Evolutionary conservation across 225 moss, liverwort and hornwort genomes (phyloP).

Genomic region (Neckera pumila): DNA sequence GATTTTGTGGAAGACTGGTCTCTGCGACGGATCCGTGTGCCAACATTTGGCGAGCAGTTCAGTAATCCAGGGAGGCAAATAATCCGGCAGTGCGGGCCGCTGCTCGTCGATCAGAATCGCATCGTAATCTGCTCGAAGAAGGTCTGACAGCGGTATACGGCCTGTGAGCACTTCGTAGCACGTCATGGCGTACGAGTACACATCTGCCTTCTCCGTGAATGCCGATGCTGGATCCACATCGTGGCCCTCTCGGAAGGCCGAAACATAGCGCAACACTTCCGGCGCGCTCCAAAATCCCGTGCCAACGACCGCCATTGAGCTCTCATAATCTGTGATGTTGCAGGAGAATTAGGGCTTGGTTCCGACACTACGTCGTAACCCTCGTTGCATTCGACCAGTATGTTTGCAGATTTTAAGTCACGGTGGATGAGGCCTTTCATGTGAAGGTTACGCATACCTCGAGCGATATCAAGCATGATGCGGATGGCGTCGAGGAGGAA

Average conservation of each 20-base stretch:
- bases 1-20: background rate
- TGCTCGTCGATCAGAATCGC: background rate
- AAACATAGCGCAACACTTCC: background rate
- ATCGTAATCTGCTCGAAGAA: background rate
- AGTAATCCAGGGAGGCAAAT: background rate
- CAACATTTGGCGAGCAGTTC: background rate
- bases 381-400: background rate
- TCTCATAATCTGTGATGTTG: background rate
- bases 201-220: background rate
- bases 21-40: background rate
- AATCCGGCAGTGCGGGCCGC: background rate
- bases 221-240: background rate
- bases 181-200: conserved; percentile 5
- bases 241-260: background rate
- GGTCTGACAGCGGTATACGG: background rate
- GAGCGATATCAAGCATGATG: background rate
- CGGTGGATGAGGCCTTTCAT: background rate
- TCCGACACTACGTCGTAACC: background rate
- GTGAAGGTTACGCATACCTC: background rate
- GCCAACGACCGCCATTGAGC: background rate
- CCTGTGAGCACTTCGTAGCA: background rate
- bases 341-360: background rate
- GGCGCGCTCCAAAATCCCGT: background rate
- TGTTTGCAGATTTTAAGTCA: background rate
- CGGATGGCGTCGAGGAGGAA: background rate